Conservation (phyloP, 345 rosid species). For the Eucalyptus dawsonii region DNA sequence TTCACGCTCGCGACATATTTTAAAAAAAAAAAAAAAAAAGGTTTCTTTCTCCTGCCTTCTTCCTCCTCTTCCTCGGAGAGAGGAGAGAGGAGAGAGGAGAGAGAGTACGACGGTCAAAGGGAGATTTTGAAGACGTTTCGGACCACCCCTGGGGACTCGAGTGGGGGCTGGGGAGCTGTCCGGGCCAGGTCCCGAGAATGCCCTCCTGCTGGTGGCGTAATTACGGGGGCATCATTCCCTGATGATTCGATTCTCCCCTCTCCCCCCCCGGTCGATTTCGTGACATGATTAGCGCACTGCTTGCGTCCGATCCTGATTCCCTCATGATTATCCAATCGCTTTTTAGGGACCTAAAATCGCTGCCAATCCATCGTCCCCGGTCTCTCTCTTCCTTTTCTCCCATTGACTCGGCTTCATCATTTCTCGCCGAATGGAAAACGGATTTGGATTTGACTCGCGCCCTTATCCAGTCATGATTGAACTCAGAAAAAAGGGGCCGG, state of each 20-base stretch:
- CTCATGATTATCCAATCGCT: background rate
- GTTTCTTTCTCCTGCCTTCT: background rate
- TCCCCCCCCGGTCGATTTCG: background rate
- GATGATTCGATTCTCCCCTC: background rate
- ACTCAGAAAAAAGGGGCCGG: background rate
- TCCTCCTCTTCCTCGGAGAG: background rate
- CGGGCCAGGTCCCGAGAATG: background rate
- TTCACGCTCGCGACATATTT: background rate
- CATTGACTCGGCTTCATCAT: too few species aligned
- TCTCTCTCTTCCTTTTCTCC: background rate
- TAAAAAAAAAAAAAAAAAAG: background rate
- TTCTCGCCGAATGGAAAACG: too few species aligned
- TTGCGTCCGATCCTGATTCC: background rate
- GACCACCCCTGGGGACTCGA: background rate
- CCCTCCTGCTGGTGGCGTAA: background rate
- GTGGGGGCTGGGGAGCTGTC: background rate
- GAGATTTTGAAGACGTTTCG: background rate
- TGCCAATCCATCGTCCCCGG: background rate
- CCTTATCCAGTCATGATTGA: background rate
- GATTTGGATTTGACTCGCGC: background rate
- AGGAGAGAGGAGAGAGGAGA: conserved; percentile 6
- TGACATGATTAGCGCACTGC: background rate
- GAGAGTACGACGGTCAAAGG: conserved; percentile 14
- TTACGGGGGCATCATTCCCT: background rate
- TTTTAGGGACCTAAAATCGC: background rate